Evolutionary conservation across 192 early-diverging fungal species (phyloP), one percentile per base, ranked within the genome.

Genomic region (Paraglomus brasilianum): DNA sequence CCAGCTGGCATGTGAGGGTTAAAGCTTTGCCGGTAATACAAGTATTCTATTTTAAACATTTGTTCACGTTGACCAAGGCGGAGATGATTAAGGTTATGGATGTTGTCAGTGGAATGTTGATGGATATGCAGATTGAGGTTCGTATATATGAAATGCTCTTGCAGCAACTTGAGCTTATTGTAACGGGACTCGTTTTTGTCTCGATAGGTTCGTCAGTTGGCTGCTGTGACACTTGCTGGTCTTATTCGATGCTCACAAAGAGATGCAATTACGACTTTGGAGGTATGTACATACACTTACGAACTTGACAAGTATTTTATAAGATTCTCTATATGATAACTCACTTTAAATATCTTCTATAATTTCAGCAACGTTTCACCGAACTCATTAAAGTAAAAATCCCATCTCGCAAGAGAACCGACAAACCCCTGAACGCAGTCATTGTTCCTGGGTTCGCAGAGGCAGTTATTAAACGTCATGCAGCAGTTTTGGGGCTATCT

Each of bases 111-210:
- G 56, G 39, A 22, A 83, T 93, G 75, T 72, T 98, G 41, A 78
- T 84, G 50, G 92, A 98, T 74, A 82, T 85, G n/a, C 94, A 96
- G 71, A 83, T 95, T 44, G 96, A 98, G 79, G 92, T 90, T 43
- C 70, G 75, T 36, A 66, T 17, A 55, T 21, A 6, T 38, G 0
- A 9, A 21, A 19, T 1, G 53, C 24, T 47, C 1, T 56, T 10
- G 9, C 19, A 1, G n/a, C 74, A 77, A 38, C 42, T 70, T 2
- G 80, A 76, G 13, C 72, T 69, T 38, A 51, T 69, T 19, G 73
- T 77, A 64, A 71, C 80, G 21, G n/a, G 4, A 11, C 44, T 15
- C 17, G 10, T 22, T 40, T n/a, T 22, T 15, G 22, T 66, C 38
- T 52, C 9, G 3, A 45, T 74, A 86, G 85, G 86, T 93, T 19